Conservation (phyloP, 495 filamentous ascomycete genomes). For the Penicillium coprophilum region DNA sequence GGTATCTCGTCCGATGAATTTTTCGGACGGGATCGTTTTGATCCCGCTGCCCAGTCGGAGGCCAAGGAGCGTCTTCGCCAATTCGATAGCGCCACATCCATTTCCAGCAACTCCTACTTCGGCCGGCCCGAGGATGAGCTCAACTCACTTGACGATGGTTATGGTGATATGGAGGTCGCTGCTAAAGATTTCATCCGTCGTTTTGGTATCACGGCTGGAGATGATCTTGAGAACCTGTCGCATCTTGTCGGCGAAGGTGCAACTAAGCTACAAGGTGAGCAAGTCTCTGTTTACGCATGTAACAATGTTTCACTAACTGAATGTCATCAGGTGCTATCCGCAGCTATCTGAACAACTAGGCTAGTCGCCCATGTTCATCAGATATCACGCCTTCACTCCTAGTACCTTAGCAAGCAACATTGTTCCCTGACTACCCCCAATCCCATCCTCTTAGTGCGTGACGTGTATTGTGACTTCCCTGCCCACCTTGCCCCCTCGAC, state of each 20-base stretch:
- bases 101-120: conserved; percentile 96
- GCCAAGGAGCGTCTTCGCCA: conserved; percentile 82
- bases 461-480: conserved; percentile 23
- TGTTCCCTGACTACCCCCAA: conserved; percentile 9
- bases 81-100: conserved; percentile 88
- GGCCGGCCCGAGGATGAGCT: conserved; percentile 78
- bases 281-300: not conserved
- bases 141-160: conserved; percentile 60
- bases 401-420: conserved; percentile 31
- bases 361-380: conserved; percentile 9
- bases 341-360: conserved; percentile 73
- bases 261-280: conserved; percentile 69
- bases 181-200: conserved; percentile 93
- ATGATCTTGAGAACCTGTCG: conserved; percentile 88
- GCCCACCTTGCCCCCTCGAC: conserved; percentile 1
- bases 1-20: conserved; percentile 97
- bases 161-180: conserved; percentile 84
- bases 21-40: conserved; percentile 86
- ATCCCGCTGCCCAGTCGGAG: conserved; percentile 76
- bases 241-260: conserved; percentile 82
- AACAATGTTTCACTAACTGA: conserved; percentile 12
- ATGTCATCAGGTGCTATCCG: conserved; percentile 62
- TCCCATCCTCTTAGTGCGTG: conserved; percentile 19
- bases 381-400: conserved; percentile 17
- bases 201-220: conserved; percentile 91